Conservation (phyloP, 306 rosid genomes). For the Prunus davidiana region DNA sequence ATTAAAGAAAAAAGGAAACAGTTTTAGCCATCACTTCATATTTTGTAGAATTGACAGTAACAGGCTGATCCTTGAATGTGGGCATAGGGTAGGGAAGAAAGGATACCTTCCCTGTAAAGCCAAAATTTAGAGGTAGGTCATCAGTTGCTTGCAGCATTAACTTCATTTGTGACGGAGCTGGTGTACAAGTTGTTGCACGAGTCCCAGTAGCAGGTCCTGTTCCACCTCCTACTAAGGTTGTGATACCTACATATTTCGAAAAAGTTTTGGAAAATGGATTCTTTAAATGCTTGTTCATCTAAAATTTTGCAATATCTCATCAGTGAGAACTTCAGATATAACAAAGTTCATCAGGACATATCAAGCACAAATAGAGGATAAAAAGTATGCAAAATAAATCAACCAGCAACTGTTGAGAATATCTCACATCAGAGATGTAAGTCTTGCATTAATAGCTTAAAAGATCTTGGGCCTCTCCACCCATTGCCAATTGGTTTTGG, state of each 20-base stretch:
- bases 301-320: background rate
- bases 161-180: slow-evolving; percentile 72
- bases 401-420: background rate
- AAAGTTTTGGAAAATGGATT: slow-evolving; percentile 15
- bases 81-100: background rate
- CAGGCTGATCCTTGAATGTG: background rate
- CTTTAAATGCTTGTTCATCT: slow-evolving; percentile 9
- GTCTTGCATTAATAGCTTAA: too few relatives aligned
- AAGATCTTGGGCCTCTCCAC: too few relatives aligned
- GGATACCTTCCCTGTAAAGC: slow-evolving; percentile 86
- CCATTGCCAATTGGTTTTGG: too few relatives aligned
- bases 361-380: background rate
- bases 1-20: background rate
- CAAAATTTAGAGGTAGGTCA: slow-evolving; percentile 80
- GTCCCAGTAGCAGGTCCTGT: slow-evolving; percentile 95
- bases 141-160: slow-evolving; percentile 91
- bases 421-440: too few relatives aligned
- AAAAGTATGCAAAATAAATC: background rate
- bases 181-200: slow-evolving; percentile 94
- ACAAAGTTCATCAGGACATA: background rate
- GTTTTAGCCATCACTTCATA: background rate
- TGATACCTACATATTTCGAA: slow-evolving; percentile 56
- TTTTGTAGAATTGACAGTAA: background rate
- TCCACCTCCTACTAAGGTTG: slow-evolving; percentile 94
- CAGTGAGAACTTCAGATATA: background rate